Percentiles rank a stretch among this genome's conserved stretches.
phyloP scores from a whole-genome alignment of 2,329 filamentous ascomycete genomes.

The Aspergillus alliaceus region DNA sequence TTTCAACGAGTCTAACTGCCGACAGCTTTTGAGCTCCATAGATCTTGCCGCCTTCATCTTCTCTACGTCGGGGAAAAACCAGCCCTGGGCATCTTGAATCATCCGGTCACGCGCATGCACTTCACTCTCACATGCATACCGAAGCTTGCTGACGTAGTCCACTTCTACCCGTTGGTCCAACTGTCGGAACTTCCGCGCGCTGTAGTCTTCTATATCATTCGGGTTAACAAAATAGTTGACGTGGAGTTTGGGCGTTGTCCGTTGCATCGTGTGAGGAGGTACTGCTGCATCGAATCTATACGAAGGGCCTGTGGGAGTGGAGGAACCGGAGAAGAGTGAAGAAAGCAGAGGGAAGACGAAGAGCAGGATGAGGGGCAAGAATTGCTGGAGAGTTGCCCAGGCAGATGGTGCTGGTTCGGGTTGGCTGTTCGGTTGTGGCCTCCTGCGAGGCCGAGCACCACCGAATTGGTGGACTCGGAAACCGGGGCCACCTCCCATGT shows the following conservation, averaged over 20 bases:
- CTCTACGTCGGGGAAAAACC: conserved; percentile 78
- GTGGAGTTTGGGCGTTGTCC: conserved; percentile 68
- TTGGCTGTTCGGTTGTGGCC: conserved; percentile 65
- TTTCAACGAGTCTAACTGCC: conserved; percentile 54
- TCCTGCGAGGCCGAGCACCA: conserved; percentile 70
- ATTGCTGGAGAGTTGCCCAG: conserved; percentile 62
- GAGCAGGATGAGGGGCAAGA: conserved; percentile 85
- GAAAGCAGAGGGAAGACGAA: conserved; percentile 83
- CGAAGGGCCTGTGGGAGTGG: conserved; percentile 60
- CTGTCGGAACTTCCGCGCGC: conserved; percentile 65
- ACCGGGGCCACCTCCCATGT: conserved; percentile 86
- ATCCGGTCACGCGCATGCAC: conserved; percentile 63
- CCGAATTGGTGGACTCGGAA: conserved; percentile 96
- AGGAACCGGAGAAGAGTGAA: conserved; percentile 67
- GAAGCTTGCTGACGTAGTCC: conserved; percentile 67
- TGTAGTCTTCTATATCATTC: conserved; percentile 69
- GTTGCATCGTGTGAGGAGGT: conserved; percentile 71
- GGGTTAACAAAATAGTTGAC: conserved; percentile 87
- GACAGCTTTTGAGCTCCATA: conserved; percentile 62
- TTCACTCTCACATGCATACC: conserved; percentile 74
- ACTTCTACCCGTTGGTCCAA: conserved; percentile 78
- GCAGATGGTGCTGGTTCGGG: conserved; percentile 54
- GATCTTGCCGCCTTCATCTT: conserved; percentile 71
- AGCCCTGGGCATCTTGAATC: conserved; percentile 77
- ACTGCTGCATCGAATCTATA: conserved; percentile 74